Evolutionary conservation across 495 filamentous ascomycete species (phyloP), one percentile per base, ranked within the genome.

Genomic region (Aspergillus incahuasiensis): DNA sequence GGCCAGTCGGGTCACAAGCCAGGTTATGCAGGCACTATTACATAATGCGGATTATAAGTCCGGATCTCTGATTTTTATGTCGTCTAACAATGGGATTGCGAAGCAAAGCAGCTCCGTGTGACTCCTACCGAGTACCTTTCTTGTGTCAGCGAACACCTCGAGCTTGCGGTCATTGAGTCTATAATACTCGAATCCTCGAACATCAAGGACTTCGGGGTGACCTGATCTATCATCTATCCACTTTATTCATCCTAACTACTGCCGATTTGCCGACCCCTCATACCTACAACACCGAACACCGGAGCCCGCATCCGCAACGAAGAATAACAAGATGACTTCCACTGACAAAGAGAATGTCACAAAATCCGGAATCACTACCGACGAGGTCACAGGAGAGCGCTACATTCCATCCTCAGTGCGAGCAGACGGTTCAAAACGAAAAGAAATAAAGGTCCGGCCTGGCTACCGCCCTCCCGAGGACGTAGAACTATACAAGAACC

Each of bases 401-500:
- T 84, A 87, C 55, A 97, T 99, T 53, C 95, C 95, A 30, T 82
- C 91, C 20, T 96, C 92, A 1, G 68, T 81, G 22, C 87, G 95
- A 43, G 72, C 95, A 6, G 95, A 99, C 62, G 95, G 95, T 49
- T 89, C 88, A 18, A 88, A 85, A 15, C 80, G 95, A 28, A 91
- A 88, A 62, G 95, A 96, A 64, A 97, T 96, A 52, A 88, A 88
- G 59, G 88, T 99, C 40, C 84, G 90, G 3, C 92, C 92, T 12
- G 95, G 95, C 44, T 99, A 97, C 71, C 83, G 83, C 32, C 95
- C 95, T 0, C 92, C 94, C 2, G 95, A 99, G 69, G 95, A 99
- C 71, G 88, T 97, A 54, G 90, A 97, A 65, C 75, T 96, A 34
- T 99, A 97, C 81, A 94, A 89, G 78, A 97, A 96, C 73, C 85